Conservation (phyloP, 805 yeast genomes). For the Candida dajiaensis region DNA sequence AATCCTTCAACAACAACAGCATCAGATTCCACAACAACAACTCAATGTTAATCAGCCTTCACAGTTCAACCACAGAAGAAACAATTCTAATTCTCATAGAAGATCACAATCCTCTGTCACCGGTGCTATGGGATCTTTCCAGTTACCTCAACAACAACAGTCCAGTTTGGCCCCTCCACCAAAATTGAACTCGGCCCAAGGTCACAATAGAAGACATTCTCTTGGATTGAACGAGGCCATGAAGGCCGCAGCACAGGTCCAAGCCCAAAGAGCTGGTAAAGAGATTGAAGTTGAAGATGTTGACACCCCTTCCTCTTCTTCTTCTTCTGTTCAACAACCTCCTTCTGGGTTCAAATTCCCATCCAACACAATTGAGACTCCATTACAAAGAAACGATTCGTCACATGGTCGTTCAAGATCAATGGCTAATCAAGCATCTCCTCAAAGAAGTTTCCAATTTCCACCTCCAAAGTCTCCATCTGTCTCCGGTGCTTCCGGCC, state of each 20-base stretch:
- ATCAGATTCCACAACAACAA: no score
- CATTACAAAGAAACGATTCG: constrained; percentile 3
- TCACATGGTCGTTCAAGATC: constrained; percentile 22
- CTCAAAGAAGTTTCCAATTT: constrained; percentile 53
- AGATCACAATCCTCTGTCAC: constrained; percentile 40
- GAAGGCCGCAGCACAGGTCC: constrained; percentile 91
- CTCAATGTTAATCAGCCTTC: constrained; percentile 17
- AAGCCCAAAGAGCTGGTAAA: constrained; percentile 53
- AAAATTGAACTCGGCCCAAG: constrained; percentile 29
- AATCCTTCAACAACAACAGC: constrained; percentile 62
- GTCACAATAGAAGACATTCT: constrained; percentile 90
- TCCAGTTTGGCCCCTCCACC: constrained; percentile 22
- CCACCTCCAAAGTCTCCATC: constrained; percentile 53
- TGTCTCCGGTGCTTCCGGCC: constrained; percentile 7
- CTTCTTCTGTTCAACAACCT: constrained; percentile 15
- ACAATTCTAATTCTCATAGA: constrained; percentile 32
- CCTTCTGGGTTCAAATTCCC: constrained; percentile 53
- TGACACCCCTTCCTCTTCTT: constrained; percentile 6
- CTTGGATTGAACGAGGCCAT: constrained; percentile 89
- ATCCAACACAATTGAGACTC: constrained; percentile 30
- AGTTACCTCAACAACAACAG: constrained; percentile 11
- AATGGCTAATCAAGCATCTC: constrained; percentile 28
- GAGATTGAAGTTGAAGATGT: constrained; percentile 15
- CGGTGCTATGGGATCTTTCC: constrained; percentile 30
- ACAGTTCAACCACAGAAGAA: constrained; percentile 8